A percentile compares a stretch with the other conserved stretches of the same genome.
phyloP scores from a whole-genome alignment of 192 early-diverging fungal genomes.

The Bifiguratus adelaidae region DNA sequence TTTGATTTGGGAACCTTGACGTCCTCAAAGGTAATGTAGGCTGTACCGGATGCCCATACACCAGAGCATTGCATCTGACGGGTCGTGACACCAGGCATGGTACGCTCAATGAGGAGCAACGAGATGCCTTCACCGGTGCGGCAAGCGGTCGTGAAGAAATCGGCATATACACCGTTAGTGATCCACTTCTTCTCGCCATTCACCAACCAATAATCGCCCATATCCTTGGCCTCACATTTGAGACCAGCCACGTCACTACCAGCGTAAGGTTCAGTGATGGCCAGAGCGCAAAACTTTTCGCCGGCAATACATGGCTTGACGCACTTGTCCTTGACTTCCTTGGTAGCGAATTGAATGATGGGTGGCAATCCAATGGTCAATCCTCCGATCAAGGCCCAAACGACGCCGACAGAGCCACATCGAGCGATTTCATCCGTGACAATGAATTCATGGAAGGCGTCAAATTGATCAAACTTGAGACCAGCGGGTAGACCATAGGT shows the following conservation, averaged over 20 bases:
- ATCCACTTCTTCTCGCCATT: conserved; percentile 98
- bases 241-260: conserved; percentile 69
- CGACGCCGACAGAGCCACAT: conserved; percentile 67
- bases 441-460: conserved; percentile 69
- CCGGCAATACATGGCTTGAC: conserved; percentile 51
- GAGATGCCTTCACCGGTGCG: conserved; percentile 89
- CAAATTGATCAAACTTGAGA: conserved; percentile 41
- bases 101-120: conserved; percentile 89
- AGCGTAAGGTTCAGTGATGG: conserved; percentile 71
- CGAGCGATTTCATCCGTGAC: conserved; percentile 71
- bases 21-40: conserved; percentile 80
- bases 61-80: conserved; percentile 97
- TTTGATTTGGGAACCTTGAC: conserved; percentile 77
- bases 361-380: conserved; percentile 60
- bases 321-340: conserved; percentile 52
- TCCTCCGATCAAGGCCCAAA: conserved; percentile 72
- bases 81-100: conserved; percentile 79
- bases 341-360: conserved; percentile 56
- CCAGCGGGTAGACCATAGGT: conserved; percentile 29
- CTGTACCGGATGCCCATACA: conserved; percentile 89
- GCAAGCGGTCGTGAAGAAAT: conserved; percentile 77
- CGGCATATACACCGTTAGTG: conserved; percentile 92
- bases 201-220: conserved; percentile 70
- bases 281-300: conserved; percentile 65
- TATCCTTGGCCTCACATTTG: conserved; percentile 57